A percentile compares a stretch with the other conserved stretches of the same genome.
phyloP scores from a whole-genome alignment of 345 rosid species.

The Gossypium rotundifolium region DNA sequence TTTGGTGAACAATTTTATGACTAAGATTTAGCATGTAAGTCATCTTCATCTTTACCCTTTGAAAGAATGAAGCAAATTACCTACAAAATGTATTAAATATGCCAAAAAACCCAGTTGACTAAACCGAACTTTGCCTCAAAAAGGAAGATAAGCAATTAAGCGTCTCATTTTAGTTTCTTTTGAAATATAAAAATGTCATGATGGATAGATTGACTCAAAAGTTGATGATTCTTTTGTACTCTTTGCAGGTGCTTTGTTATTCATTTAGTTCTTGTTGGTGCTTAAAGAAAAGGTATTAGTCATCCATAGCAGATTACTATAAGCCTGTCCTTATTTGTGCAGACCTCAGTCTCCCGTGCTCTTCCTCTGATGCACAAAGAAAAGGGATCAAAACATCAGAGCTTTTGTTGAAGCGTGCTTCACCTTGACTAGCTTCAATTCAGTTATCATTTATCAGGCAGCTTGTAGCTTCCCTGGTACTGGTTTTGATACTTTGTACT shows the following conservation, averaged over 20 bases:
- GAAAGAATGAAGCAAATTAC: not conserved
- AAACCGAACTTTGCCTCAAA: not conserved
- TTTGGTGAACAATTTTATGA: conserved; percentile 35
- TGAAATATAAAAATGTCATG: not conserved
- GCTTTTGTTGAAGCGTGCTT: not conserved
- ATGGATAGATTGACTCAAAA: not conserved
- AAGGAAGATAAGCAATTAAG: not conserved
- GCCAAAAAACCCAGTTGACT: not conserved
- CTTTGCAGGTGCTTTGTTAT: not conserved
- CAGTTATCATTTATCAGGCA: not conserved
- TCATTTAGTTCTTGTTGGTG: not conserved
- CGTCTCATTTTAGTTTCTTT: not conserved
- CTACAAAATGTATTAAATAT: not conserved
- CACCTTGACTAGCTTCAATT: not conserved
- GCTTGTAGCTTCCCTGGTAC: not conserved
- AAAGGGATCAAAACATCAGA: not conserved
- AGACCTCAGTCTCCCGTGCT: conserved; percentile 6
- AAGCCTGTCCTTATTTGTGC: not conserved
- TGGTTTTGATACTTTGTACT: not conserved
- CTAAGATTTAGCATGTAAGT: not conserved
- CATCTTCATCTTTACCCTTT: not conserved
- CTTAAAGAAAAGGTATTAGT: not conserved
- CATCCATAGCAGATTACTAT: not conserved
- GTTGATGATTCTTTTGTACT: not conserved
- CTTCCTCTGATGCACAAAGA: not conserved